These are phyloP conservation scores for Spergularia bocconei DNA, from an alignment of 148 eudicot genomes.

Conservation along the genomic window DNA sequence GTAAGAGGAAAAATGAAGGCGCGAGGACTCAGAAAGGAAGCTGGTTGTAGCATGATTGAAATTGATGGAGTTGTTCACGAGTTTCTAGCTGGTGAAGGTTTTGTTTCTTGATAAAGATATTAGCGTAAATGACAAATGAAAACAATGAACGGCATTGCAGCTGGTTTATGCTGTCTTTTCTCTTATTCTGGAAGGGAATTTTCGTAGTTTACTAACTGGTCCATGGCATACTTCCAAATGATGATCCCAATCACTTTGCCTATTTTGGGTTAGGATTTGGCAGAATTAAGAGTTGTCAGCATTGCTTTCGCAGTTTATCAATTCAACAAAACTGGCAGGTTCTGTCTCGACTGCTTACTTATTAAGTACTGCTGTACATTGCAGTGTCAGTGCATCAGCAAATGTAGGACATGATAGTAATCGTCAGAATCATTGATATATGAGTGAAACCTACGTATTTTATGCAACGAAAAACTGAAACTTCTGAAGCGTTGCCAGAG, in stretches of 20 bases:
- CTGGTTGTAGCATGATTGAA: constrained; percentile 35
- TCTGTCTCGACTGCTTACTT: no score
- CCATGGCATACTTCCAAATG: not conserved
- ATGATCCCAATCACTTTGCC: not conserved
- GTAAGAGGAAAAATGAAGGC: constrained; percentile 18
- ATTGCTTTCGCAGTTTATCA: no score
- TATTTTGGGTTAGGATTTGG: not conserved
- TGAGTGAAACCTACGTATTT: no score
- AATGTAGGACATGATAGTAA: no score
- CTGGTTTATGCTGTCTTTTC: not conserved
- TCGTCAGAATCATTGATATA: no score
- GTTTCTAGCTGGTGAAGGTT: constrained; percentile 38
- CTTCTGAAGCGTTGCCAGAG: no score
- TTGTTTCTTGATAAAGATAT: not conserved
- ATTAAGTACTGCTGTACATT: no score
- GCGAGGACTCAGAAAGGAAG: constrained; percentile 30
- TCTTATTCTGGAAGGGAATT: not conserved
- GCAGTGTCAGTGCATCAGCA: no score
- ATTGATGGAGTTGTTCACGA: constrained; percentile 38
- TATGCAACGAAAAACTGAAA: no score
- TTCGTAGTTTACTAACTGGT: not conserved
- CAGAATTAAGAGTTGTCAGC: no score
- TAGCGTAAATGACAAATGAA: not conserved
- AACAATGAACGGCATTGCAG: not conserved
- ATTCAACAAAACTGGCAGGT: no score